These are phyloP conservation scores for Hamigera avellanea DNA, from an alignment of 495 filamentous ascomycete species.

Conservation along the genomic window DNA sequence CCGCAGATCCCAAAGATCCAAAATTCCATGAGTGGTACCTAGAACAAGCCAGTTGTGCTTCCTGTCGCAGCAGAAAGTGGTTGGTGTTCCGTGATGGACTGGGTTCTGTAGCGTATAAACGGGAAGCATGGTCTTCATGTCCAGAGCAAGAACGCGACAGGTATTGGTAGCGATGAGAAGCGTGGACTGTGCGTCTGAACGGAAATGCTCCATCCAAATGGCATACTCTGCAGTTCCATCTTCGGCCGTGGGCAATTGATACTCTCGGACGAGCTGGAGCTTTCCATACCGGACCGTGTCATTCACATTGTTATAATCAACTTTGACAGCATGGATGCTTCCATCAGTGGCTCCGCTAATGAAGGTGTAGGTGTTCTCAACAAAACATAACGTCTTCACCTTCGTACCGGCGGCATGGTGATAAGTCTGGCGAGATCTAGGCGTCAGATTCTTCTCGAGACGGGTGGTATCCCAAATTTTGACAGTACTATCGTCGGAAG, in stretches of 20 bases:
- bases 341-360: conserved; percentile 84
- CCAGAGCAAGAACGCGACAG: conserved; percentile 70
- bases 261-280: conserved; percentile 62
- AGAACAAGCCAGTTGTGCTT: conserved; percentile 82
- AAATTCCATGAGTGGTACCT: conserved; percentile 84
- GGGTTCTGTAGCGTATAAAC: conserved; percentile 79
- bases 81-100: conserved; percentile 86
- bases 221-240: conserved; percentile 52
- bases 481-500: conserved; percentile 81
- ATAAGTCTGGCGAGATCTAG: conserved; percentile 81
- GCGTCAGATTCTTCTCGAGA: conserved; percentile 78
- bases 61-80: conserved; percentile 79
- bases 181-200: conserved; percentile 65
- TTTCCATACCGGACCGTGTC: conserved; percentile 64
- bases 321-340: conserved; percentile 76
- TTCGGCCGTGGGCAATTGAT: conserved; percentile 49
- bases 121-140: conserved; percentile 77
- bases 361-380: conserved; percentile 91
- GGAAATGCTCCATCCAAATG: conserved; percentile 88
- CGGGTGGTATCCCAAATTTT: conserved; percentile 90
- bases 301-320: conserved; percentile 56
- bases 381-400: conserved; percentile 73
- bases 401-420: conserved; percentile 56
- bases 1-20: conserved; percentile 93
- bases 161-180: conserved; percentile 80